A percentile compares a stretch with the other conserved stretches of the same genome.
phyloP scores from a whole-genome alignment of 2,329 filamentous ascomycete genomes.

The Sclerotinia glacialis region DNA sequence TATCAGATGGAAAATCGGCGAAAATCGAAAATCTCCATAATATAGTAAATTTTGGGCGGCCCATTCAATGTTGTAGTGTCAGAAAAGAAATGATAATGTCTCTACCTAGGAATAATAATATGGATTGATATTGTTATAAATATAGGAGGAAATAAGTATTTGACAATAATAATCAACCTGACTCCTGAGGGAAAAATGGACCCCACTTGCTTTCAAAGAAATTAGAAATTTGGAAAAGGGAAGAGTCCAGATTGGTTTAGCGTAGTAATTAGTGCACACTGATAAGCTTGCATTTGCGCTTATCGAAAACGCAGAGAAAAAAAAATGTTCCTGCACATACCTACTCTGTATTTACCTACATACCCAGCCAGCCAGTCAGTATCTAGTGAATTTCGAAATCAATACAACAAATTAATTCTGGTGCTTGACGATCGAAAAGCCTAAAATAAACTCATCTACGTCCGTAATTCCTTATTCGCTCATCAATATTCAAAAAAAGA shows the following conservation, averaged over 20 bases:
- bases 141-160: neutral
- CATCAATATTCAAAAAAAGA: neutral
- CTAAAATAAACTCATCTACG: neutral
- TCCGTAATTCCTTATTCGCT: neutral
- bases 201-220: neutral
- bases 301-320: conserved; percentile 5
- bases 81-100: neutral
- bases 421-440: neutral
- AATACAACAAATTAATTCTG: neutral
- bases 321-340: conserved; percentile 13
- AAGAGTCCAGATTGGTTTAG: neutral
- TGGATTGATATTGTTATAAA: too few species aligned
- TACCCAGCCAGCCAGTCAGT: too few species aligned
- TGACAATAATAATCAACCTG: too few species aligned
- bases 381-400: neutral
- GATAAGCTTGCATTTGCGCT: conserved; percentile 5
- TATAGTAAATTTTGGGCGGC: conserved; percentile 1
- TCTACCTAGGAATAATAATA: too few species aligned
- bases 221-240: neutral
- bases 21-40: conserved; percentile 3
- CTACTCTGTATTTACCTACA: too few species aligned
- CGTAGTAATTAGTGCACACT: neutral
- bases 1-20: conserved; percentile 17
- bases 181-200: neutral
- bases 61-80: too few species aligned